A percentile compares a stretch with the other conserved stretches of the same genome.
These are phyloP conservation scores for Trifolium pratense DNA, from an alignment of 306 rosid genomes.

Conservation along the genomic window DNA sequence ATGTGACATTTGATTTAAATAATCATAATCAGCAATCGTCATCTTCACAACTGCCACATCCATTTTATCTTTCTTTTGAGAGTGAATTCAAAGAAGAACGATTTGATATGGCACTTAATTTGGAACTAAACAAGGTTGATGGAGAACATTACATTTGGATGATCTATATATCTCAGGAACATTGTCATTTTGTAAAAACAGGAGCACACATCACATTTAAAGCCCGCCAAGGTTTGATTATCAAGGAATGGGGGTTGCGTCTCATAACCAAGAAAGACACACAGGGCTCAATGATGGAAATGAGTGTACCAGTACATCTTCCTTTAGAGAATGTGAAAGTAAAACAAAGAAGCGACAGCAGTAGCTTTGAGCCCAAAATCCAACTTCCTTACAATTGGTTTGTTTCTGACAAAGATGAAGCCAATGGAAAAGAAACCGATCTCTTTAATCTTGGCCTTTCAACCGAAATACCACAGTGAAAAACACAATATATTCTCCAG, in stretches of 20 bases:
- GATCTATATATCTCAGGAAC: slow-evolving; percentile 4
- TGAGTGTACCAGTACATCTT: no score
- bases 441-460: slow-evolving; percentile 2
- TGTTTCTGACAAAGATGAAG: slow-evolving; percentile 3
- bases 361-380: neutral
- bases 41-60: neutral
- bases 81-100: neutral
- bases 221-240: neutral
- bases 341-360: no score
- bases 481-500: neutral
- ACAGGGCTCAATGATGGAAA: neutral
- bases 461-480: neutral
- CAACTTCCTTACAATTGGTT: slow-evolving; percentile 19
- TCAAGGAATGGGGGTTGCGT: neutral
- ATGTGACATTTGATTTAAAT: neutral
- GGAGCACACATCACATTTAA: slow-evolving; percentile 29
- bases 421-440: neutral
- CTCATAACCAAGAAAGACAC: neutral
- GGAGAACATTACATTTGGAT: neutral
- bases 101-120: neutral
- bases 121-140: neutral
- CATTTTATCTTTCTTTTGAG: slow-evolving; percentile 31
- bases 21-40: neutral
- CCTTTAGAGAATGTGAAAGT: no score
- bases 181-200: slow-evolving; percentile 33